These are phyloP conservation scores for Pythium brassicae DNA, from an alignment of 352 stramenopile species.

Conservation along the genomic window DNA sequence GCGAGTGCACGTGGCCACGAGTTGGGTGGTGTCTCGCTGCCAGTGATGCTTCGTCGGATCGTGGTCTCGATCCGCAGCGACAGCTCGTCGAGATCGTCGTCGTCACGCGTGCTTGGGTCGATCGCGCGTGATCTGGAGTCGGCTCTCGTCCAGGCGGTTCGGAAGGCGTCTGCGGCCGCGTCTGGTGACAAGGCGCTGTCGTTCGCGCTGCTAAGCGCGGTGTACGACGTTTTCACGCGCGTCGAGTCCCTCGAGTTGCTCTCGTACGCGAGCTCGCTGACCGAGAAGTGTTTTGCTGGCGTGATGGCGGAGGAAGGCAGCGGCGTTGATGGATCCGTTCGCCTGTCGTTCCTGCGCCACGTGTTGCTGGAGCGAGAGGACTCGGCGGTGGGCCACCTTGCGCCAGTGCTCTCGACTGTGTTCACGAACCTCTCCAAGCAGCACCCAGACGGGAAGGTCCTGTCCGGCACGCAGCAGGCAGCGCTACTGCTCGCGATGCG, in stretches of 20 bases:
- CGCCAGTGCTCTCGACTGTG: conserved; percentile 6
- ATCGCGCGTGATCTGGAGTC: conserved; percentile 10
- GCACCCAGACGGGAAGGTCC: conserved; percentile 18
- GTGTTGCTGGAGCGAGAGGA: conserved; percentile 8
- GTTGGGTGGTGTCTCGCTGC: conserved; percentile 1
- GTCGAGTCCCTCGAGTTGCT: conserved; percentile 11
- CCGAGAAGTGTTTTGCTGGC: conserved; percentile 4
- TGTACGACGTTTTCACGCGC: conserved; percentile 16
- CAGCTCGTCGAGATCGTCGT: neutral
- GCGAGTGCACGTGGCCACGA: conserved; percentile 1
- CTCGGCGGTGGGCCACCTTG: neutral
- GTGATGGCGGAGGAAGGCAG: conserved; percentile 3
- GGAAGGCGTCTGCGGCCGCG: neutral
- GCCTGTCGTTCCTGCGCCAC: conserved; percentile 18
- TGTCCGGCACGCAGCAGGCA: conserved; percentile 25
- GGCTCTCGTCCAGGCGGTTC: conserved; percentile 3
- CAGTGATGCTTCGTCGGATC: conserved; percentile 12
- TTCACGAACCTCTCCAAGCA: conserved; percentile 23
- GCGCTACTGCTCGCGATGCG: conserved; percentile 33
- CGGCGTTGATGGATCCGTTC: neutral
- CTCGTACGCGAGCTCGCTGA: conserved; percentile 6
- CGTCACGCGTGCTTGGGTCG: neutral
- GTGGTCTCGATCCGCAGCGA: conserved; percentile 10
- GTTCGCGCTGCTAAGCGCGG: conserved; percentile 6
- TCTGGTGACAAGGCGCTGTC: neutral